Percentiles rank a stretch among this genome's conserved stretches.
Evolutionary conservation across 1,284 basidiomycete species (phyloP).

Genomic region (Pulveroboletus sp.): DNA sequence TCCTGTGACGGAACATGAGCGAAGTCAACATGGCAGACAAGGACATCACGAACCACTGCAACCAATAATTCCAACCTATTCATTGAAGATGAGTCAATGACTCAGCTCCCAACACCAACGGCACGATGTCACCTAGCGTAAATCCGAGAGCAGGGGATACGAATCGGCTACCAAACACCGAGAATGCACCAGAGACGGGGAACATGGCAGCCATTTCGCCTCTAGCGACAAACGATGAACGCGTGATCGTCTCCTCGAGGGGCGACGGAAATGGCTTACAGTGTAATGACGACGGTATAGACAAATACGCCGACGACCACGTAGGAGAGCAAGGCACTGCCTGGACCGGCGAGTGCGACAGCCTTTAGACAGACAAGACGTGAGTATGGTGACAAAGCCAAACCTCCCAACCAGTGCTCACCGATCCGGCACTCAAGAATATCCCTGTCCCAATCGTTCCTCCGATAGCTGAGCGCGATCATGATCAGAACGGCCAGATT

Average conservation of each 20-base stretch:
- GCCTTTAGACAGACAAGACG: constrained; percentile 31
- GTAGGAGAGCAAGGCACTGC: constrained; percentile 51
- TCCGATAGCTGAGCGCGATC: constrained; percentile 39
- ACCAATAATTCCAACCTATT: constrained; percentile 56
- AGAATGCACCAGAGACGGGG: constrained; percentile 54
- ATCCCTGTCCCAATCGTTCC: constrained; percentile 50
- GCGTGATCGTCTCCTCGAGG: background rate
- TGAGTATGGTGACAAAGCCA: background rate
- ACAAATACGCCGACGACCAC: constrained; percentile 53
- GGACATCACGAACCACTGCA: constrained; percentile 47
- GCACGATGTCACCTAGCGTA: constrained; percentile 43
- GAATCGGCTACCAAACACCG: constrained; percentile 47
- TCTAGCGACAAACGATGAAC: constrained; percentile 23
- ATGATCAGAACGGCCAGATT: background rate
- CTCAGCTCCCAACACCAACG: background rate
- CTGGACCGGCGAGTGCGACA: constrained; percentile 48
- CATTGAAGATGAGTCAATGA: background rate
- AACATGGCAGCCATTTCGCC: constrained; percentile 47
- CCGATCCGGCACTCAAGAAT: constrained; percentile 46
- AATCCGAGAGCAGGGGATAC: constrained; percentile 56
- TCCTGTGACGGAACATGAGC: constrained; percentile 31
- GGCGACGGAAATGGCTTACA: constrained; percentile 36
- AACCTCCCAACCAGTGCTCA: constrained; percentile 20
- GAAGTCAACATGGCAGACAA: background rate
- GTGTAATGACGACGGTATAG: constrained; percentile 52